phyloP scores from a whole-genome alignment of 2,329 filamentous ascomycete genomes.

The Pseudocercospora fuligena region DNA sequence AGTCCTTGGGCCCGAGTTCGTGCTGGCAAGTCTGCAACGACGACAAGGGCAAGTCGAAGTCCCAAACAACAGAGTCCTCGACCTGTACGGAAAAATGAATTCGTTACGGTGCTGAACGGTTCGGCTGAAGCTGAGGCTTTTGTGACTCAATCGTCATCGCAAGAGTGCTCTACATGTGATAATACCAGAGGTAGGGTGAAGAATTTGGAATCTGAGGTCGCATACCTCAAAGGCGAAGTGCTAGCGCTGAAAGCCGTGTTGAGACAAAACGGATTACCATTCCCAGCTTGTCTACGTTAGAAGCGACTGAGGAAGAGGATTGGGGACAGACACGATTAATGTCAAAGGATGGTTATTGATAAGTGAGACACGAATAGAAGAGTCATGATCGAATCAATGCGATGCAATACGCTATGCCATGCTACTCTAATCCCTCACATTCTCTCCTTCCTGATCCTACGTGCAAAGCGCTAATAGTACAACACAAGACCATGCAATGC shows the following conservation, averaged over 20 bases:
- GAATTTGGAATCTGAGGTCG: constrained; percentile 34
- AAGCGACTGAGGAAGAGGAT: neutral
- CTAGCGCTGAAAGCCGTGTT: constrained; percentile 34
- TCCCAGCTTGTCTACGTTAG: neutral
- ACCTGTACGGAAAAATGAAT: constrained; percentile 16
- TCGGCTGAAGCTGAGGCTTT: constrained; percentile 3
- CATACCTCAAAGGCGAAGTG: constrained; percentile 36
- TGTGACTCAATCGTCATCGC: constrained; percentile 4
- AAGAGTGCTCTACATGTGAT: constrained; percentile 24
- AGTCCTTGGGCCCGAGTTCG: constrained; percentile 34
- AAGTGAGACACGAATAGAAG: neutral
- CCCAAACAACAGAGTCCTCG: neutral
- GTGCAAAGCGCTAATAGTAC: neutral
- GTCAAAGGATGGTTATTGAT: neutral
- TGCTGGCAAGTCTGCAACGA: constrained; percentile 22
- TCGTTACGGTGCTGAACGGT: constrained; percentile 15
- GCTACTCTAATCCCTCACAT: neutral
- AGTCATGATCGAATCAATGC: too few relatives aligned
- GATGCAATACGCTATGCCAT: neutral
- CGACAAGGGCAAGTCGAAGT: neutral
- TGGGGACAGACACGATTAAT: neutral
- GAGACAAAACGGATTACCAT: constrained; percentile 27
- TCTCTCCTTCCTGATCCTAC: neutral
- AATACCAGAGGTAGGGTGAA: constrained; percentile 28
- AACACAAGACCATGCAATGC: neutral